Base-by-base conservation (phyloP, 352 stramenopile genomes). In the Elongisporangium prolatum region DNA sequence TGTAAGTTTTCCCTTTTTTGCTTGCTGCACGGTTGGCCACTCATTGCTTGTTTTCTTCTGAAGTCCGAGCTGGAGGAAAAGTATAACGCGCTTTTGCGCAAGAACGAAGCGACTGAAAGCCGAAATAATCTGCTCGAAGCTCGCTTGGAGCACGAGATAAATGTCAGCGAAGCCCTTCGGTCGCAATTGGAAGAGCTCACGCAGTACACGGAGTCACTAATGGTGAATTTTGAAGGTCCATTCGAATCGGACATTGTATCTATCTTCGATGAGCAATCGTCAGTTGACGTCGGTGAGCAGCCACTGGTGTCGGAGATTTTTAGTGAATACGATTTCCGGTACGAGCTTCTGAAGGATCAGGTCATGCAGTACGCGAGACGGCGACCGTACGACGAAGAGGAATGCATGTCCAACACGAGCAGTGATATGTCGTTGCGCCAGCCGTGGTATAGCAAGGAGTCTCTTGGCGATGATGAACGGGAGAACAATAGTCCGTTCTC, bases 141-240 rank as follows among this genome's bases (percentile, higher is more conserved):
- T 16, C 68, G 71, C 22, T 66, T 91, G 24, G 72, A 84, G 40
- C 77, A 90, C 52, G 74, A 91, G 60, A 84, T 73, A 1, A 85
- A 76, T 21, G 64, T 81, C 8, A 81, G 82, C 37, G 70, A 83
- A 50, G 81, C 78, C 56, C 68, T 91, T 20, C 82, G 82, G 25
- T 74, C 73, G 11, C 76, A 89, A 49, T 68, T 91, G 9, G 79
- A 88, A 62, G 83, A 89, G 53, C 57, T 89, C 38, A 88, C 82
- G 25, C 65, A 84, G 63, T 89, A 89, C 57, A 85, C 75, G 8
- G 82, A 86, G 56, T 88, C 83, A 14, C 48, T 86, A 18, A 82
- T 88, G 25, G 68, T 44, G 34, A 44, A 44, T 11, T 44, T 44
- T 44, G 34, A 44, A 44, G 34, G 34, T 44, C 34, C 34, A 16